Evolutionary conservation across 2,329 filamentous ascomycete species (phyloP).

Genomic region (Pseudocercospora vitis): DNA sequence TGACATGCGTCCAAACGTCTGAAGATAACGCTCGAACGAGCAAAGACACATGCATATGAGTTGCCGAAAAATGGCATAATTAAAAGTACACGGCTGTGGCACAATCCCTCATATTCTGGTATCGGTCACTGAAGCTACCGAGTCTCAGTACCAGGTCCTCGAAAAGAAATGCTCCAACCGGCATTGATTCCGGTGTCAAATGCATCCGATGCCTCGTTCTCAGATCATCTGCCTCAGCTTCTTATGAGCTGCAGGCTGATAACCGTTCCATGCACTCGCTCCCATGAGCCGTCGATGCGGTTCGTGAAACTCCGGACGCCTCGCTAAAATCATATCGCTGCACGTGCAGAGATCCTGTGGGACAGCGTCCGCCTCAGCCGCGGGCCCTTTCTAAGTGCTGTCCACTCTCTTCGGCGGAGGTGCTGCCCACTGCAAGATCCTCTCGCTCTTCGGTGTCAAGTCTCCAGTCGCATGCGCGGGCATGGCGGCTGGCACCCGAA

Average conservation of each 20-base stretch:
- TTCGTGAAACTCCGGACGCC: slow-evolving; percentile 15
- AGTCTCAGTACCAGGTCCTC: too few relatives aligned
- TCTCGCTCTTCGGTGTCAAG: slow-evolving; percentile 27
- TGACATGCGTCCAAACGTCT: too few relatives aligned
- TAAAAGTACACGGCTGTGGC: too few relatives aligned
- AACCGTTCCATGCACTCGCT: background rate
- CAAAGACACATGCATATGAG: too few relatives aligned
- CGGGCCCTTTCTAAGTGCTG: background rate
- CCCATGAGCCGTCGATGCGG: slow-evolving; percentile 1
- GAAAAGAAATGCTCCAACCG: too few relatives aligned
- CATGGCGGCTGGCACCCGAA: background rate
- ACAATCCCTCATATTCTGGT: too few relatives aligned
- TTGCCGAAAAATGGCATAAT: too few relatives aligned
- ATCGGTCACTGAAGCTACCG: too few relatives aligned
- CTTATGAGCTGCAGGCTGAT: background rate
- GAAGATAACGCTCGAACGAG: too few relatives aligned
- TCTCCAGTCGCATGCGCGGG: background rate
- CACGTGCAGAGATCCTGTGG: background rate
- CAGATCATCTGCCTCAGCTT: background rate
- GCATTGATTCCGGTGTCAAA: too few relatives aligned
- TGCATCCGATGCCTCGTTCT: background rate
- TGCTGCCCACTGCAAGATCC: slow-evolving; percentile 27
- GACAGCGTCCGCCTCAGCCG: slow-evolving; percentile 2
- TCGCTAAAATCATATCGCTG: slow-evolving; percentile 13
- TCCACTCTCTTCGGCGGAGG: slow-evolving; percentile 3